A percentile compares a stretch with the other conserved stretches of the same genome.
phyloP scores from a whole-genome alignment of 768 basidiomycete genomes.

The Sistotremastrum niveocremeum region DNA sequence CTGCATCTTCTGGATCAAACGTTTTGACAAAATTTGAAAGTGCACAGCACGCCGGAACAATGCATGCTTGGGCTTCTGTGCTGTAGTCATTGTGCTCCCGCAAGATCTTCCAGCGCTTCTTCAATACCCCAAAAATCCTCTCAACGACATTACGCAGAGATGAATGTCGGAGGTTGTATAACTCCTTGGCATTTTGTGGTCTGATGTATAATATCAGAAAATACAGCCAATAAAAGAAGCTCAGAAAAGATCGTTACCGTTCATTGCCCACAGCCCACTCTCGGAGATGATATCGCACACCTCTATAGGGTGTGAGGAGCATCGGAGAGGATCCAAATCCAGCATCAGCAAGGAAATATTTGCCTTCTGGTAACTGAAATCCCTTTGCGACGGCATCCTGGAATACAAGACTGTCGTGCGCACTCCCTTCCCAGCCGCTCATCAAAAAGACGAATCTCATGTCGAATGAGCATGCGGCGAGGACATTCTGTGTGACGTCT shows the following conservation, averaged over 20 bases:
- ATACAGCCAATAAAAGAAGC: too few species aligned
- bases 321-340: conserved; percentile 3
- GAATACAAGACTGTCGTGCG: conserved; percentile 4
- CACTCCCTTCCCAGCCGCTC: conserved; percentile 8
- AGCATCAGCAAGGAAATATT: conserved; percentile 9
- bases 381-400: conserved; percentile 1
- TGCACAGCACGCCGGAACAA: conserved; percentile 12
- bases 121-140: conserved; percentile 25
- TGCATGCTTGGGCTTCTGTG: conserved; percentile 12
- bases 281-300: conserved; percentile 10
- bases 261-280: conserved; percentile 5
- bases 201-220: conserved; percentile 1
- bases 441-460: conserved; percentile 5
- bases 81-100: conserved; percentile 3
- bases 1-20: conserved; percentile 5
- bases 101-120: conserved; percentile 14
- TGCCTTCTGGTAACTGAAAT: conserved; percentile 1
- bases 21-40: conserved; percentile 16
- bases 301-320: conserved; percentile 6
- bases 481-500: conserved; percentile 1
- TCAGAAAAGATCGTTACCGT: not conserved
- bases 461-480: conserved; percentile 5
- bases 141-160: conserved; percentile 26
- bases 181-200: conserved; percentile 23
- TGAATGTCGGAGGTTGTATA: conserved; percentile 30